Base-by-base conservation (phyloP, 2,329 filamentous ascomycete species). In the Aspergillus nomiae region DNA sequence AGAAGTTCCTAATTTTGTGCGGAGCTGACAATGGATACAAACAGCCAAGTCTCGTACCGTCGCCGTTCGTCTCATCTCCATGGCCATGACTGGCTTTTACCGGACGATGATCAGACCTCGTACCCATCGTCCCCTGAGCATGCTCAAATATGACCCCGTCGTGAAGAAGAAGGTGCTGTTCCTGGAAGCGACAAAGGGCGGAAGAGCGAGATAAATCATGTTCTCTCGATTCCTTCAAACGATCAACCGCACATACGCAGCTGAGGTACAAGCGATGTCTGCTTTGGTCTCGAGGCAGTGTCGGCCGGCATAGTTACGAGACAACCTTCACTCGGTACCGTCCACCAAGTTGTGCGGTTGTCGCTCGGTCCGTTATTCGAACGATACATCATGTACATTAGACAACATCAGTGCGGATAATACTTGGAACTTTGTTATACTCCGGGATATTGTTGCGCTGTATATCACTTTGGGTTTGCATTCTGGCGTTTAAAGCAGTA, bases 71-170 rank as follows among this genome's bases (percentile, higher is more conserved):
- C 90, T 99, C 70, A 85, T 99, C 78, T 97, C 93, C 67, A 99
- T 99, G 95, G 95, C 95, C 77, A 90, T 97, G 90, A 99, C 95
- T 30, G 95, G 95, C 74, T 99, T 93, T 86, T 99, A 94, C 85
- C 94, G 94, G 80, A 96, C 92, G 59, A 89, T 96, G 79, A 86
- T 90, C 71, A 89, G 96, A 63, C 94, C 93, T 14, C 90, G 95
- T 70, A 86, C 87, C 34, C 86, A 93, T 66, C 85, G 90, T 51
- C 94, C 96, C 61, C 87, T 99, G 81, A 96, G 93, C 83, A 95
- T 99, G 92, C 84, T 99, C 72, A 99, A 99, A 84, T 99, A 99
- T 81, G 95, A 99, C 77, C 95, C 95, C 48, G 94, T 99, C 68
- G 95, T 99, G 60, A 91, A 93, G 78, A 92, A 94, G 84, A 91